Base-by-base conservation (phyloP, 805 yeast species). In the Yarrowia deformans region DNA sequence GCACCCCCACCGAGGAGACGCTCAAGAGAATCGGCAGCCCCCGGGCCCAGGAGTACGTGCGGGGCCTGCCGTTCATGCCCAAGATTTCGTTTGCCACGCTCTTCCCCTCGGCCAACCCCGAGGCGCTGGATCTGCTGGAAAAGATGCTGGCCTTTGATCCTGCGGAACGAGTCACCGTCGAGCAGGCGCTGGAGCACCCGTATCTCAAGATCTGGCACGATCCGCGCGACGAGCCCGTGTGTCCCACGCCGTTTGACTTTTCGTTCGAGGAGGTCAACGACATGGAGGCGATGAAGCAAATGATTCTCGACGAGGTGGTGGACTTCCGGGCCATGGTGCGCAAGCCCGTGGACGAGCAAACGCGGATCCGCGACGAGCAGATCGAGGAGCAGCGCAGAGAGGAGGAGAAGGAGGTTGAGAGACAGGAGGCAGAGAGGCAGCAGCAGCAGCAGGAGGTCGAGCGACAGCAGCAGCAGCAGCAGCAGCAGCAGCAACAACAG, bases 131-230 rank as follows among this genome's bases (percentile, higher is more conserved):
- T 76, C 78, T 93, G 72, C 81, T 93, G 69, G 88, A 88, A 69
- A 85, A 82, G 73, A 86, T 95, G 90, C 83, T 95, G 45, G 87
- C 93, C n/a, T 84, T 95, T 72, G 97, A 94, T 77, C 98, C 98
- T 3, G 83, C 82, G 55, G 84, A 86, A 74, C 85, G 99, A 78
- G 89, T 93, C 69, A 87, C 93, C 0, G 98, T 93, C 3, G 92
- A 90, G 70, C 90, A 92, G 73, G 98, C 98, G 0, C 81, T 95
- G 64, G 84, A 83, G 70, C 99, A 95, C 79, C 97, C 97, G 9
- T 95, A 94, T 77, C 80, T 95, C 69, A 83, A 88, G 58, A 85
- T 90, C 40, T 95, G 97, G 93, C 98, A 92, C 76, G 97, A 93
- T 78, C 95, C 97, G 7, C 84, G 85, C 39, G 98, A 95, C 77